These are phyloP conservation scores for Metschnikowia rubicola DNA, from an alignment of 805 yeast genomes.

Conservation along the genomic window DNA sequence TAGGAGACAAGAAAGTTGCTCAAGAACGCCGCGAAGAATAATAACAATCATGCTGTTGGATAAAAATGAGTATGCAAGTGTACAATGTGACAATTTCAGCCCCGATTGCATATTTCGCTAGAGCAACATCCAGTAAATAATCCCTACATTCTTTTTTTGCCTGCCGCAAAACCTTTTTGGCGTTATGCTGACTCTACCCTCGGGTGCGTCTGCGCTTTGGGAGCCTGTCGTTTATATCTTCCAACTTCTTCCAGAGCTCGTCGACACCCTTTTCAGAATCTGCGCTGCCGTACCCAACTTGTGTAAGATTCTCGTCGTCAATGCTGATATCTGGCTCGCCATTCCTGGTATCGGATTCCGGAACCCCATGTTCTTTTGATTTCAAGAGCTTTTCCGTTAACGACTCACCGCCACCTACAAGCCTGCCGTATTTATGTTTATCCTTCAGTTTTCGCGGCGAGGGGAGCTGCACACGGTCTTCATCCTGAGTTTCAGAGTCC, in stretches of 20 bases:
- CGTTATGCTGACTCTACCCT: background rate
- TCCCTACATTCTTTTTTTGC: too few relatives aligned
- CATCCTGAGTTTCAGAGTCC: background rate
- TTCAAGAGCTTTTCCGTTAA: conserved; percentile 14
- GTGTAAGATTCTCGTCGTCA: conserved; percentile 12
- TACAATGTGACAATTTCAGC: too few relatives aligned
- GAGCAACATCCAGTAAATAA: too few relatives aligned
- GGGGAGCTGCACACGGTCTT: conserved; percentile 39
- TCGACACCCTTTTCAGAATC: conserved; percentile 10
- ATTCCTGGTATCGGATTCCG: conserved; percentile 1
- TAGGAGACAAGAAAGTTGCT: too few relatives aligned
- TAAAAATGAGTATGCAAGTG: too few relatives aligned
- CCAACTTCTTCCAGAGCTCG: conserved; percentile 16
- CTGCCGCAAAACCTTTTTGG: too few relatives aligned
- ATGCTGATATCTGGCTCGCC: conserved; percentile 6
- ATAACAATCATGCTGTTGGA: too few relatives aligned
- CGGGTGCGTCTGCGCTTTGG: conserved; percentile 11
- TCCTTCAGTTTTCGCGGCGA: conserved; percentile 50
- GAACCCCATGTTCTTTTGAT: conserved; percentile 7
- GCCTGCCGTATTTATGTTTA: conserved; percentile 43
- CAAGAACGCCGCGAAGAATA: too few relatives aligned
- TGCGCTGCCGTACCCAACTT: conserved; percentile 18
- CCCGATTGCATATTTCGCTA: too few relatives aligned
- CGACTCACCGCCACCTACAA: conserved; percentile 34
- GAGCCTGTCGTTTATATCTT: conserved; percentile 7